Conservation (phyloP, 2,329 filamentous ascomycete genomes). For the Aspergillus sp. region DNA sequence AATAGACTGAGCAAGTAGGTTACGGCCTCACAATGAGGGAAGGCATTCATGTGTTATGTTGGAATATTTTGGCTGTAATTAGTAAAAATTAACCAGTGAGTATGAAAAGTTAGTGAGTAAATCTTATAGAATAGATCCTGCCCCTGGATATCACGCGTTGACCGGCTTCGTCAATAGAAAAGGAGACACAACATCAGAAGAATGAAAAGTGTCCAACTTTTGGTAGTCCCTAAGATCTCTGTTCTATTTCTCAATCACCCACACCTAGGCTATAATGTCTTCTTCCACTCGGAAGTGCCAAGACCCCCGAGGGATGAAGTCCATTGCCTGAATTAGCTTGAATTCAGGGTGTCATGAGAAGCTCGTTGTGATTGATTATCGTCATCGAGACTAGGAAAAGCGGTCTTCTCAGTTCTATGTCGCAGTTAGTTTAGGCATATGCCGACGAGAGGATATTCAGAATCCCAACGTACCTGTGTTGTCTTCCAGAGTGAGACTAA, state of each 20-base stretch:
- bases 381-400: slow-evolving; percentile 33
- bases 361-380: slow-evolving; percentile 34
- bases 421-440: no score
- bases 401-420: slow-evolving; percentile 6
- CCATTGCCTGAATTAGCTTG: slow-evolving; percentile 17
- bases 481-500: no score
- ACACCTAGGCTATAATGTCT: slow-evolving; percentile 22
- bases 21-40: no score
- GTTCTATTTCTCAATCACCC: slow-evolving; percentile 41
- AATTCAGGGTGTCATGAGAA: slow-evolving; percentile 31
- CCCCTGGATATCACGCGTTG: neutral
- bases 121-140: neutral
- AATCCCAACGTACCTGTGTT: no score
- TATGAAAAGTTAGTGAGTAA: no score
- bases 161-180: neutral
- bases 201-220: slow-evolving; percentile 2
- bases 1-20: no score
- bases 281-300: slow-evolving; percentile 29
- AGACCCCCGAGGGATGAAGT: slow-evolving; percentile 30
- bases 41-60: no score
- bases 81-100: no score
- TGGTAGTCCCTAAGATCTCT: slow-evolving; percentile 42
- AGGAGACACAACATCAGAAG: neutral
- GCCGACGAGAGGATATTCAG: no score
- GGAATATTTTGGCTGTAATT: no score